phyloP scores from a whole-genome alignment of 2,329 filamentous ascomycete species.

The Cladosporium sp. region DNA sequence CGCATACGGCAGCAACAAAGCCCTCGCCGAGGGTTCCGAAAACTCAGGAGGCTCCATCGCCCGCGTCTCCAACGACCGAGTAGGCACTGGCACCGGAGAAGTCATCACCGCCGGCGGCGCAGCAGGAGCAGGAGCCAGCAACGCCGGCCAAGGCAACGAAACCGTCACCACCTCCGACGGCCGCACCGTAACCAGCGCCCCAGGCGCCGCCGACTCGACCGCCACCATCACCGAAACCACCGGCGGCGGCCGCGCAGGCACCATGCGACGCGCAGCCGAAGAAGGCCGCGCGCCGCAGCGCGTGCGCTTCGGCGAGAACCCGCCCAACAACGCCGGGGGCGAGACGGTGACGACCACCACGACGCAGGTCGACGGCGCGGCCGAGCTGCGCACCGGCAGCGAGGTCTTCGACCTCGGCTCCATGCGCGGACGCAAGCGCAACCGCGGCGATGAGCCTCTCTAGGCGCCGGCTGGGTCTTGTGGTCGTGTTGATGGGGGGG shows the following conservation, averaged over 20 bases:
- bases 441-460: slow-evolving; percentile 9
- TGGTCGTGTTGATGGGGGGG: too few relatives aligned
- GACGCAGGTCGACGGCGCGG: slow-evolving; percentile 4
- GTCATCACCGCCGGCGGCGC: too few relatives aligned
- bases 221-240: not conserved
- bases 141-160: not conserved
- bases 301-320: slow-evolving; percentile 6
- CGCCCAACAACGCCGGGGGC: not conserved
- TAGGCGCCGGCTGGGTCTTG: slow-evolving; percentile 1
- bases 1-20: too few relatives aligned
- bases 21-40: too few relatives aligned
- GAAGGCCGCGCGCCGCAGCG: slow-evolving; percentile 6
- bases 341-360: not conserved
- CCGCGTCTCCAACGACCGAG: too few relatives aligned
- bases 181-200: not conserved
- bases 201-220: not conserved
- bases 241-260: slow-evolving; percentile 1
- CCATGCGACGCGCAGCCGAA: slow-evolving; percentile 9
- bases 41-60: too few relatives aligned
- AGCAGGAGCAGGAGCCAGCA: not conserved
- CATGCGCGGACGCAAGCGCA: slow-evolving; percentile 9
- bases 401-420: slow-evolving; percentile 11
- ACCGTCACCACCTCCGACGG: not conserved
- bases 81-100: too few relatives aligned
- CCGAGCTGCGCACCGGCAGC: slow-evolving; percentile 9